phyloP scores from a whole-genome alignment of 106 monocot species.

The Acanthochlamys bracteata region DNA sequence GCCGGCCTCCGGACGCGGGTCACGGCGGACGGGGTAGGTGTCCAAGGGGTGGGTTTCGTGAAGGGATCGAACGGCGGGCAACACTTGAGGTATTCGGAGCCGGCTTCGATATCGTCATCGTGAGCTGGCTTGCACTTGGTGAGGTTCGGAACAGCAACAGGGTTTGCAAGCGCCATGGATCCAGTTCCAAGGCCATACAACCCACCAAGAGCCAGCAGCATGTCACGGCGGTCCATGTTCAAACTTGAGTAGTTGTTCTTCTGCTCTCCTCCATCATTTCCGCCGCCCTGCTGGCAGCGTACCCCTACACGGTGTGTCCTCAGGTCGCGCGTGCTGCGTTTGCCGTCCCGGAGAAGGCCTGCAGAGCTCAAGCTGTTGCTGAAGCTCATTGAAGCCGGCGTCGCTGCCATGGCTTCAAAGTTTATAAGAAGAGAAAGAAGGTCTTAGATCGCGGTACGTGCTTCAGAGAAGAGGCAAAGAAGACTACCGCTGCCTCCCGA shows the following conservation, averaged over 20 bases:
- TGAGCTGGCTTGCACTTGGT: background rate
- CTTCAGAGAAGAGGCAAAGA: no score
- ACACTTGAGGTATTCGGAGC: constrained; percentile 1
- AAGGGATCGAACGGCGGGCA: background rate
- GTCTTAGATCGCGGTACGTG: no score
- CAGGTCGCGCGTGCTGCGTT: background rate
- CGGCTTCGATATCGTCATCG: background rate
- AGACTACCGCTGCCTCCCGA: no score
- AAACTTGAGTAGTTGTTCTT: background rate
- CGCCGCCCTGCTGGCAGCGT: background rate
- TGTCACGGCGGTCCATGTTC: background rate
- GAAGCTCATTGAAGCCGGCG: background rate
- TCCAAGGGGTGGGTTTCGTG: background rate
- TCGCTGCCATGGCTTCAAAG: background rate
- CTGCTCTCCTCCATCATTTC: background rate
- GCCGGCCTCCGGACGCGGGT: constrained; percentile 21
- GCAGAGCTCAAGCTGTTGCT: background rate
- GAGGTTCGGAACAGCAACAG: background rate
- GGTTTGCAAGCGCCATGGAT: background rate
- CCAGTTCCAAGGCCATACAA: background rate
- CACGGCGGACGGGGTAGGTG: background rate
- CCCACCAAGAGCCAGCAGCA: background rate
- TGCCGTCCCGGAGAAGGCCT: background rate
- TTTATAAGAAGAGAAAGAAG: no score
- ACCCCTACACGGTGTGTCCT: background rate